phyloP scores from a whole-genome alignment of 129 eudicot genomes.

The Cynara cardunculus region DNA sequence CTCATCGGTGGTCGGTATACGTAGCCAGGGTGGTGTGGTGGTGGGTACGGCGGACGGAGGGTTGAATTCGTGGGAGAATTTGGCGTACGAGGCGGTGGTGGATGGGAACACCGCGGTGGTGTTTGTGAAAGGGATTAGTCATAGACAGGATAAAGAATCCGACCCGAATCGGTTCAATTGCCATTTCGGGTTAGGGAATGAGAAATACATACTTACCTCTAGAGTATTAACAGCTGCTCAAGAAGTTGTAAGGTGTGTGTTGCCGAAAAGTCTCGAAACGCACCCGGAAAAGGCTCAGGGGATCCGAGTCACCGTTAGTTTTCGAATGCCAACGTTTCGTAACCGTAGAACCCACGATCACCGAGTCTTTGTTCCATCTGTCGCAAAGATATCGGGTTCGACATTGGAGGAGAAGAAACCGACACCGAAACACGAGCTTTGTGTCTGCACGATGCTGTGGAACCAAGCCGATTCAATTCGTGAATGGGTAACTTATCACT shows the following conservation, averaged over 20 bases:
- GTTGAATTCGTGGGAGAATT: slow-evolving; percentile 59
- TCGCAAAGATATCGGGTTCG: slow-evolving; percentile 45
- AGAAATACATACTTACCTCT: slow-evolving; percentile 39
- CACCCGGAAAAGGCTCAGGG: slow-evolving; percentile 52
- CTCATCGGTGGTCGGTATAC: slow-evolving; percentile 38
- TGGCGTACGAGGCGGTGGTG: slow-evolving; percentile 66
- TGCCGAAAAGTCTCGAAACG: slow-evolving; percentile 51
- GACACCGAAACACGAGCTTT: slow-evolving; percentile 56
- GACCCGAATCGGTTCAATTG: slow-evolving; percentile 70
- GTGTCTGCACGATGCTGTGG: slow-evolving; percentile 97
- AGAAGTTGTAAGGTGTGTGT: slow-evolving; percentile 77
- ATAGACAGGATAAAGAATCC: slow-evolving; percentile 59
- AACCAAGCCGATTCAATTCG: slow-evolving; percentile 83
- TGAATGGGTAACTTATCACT: slow-evolving; percentile 83
- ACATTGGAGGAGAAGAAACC: background rate
- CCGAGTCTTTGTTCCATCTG: slow-evolving; percentile 63
- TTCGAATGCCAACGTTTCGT: slow-evolving; percentile 12
- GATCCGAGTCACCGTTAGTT: slow-evolving; percentile 57
- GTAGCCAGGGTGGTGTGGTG: slow-evolving; percentile 7
- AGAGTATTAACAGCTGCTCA: slow-evolving; percentile 85
- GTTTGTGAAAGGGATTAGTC: slow-evolving; percentile 84
- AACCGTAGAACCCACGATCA: slow-evolving; percentile 24
- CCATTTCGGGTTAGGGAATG: slow-evolving; percentile 61
- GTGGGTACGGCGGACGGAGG: slow-evolving; percentile 9
- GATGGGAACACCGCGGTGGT: slow-evolving; percentile 65